Conservation (phyloP, 257 asterid species). For the Scutellaria minor region DNA sequence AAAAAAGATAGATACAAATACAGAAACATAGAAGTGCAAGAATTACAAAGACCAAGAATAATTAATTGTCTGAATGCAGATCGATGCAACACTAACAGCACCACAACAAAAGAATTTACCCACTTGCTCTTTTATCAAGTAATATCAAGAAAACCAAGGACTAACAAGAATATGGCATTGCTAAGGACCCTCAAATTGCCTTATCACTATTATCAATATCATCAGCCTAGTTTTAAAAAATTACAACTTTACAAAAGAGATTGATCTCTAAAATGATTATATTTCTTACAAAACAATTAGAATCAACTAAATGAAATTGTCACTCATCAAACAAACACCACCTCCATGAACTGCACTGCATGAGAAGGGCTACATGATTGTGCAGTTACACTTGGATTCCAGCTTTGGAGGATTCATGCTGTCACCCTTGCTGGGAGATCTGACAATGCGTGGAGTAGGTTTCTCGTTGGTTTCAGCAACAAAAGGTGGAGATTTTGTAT, state of each 20-base stretch:
- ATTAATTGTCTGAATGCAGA: too few species aligned
- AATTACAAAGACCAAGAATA: constrained; percentile 25
- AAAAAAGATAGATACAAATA: too few species aligned
- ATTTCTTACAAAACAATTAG: constrained; percentile 54
- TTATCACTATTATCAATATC: constrained; percentile 33
- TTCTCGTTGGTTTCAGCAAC: constrained; percentile 45
- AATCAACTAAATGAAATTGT: constrained; percentile 44
- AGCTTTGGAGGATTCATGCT: constrained; percentile 74
- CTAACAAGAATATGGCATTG: constrained; percentile 41
- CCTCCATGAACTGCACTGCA: constrained; percentile 22
- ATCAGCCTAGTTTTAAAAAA: constrained; percentile 54
- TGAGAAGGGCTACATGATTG: constrained; percentile 64
- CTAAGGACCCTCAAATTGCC: constrained; percentile 40
- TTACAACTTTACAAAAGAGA: constrained; percentile 65
- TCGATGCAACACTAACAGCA: constrained; percentile 3
- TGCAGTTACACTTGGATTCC: constrained; percentile 96
- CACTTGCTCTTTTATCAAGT: constrained; percentile 38
- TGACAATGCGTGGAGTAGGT: constrained; percentile 52
- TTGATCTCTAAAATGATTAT: constrained; percentile 39
- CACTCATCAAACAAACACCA: constrained; percentile 41
- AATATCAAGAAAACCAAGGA: constrained; percentile 43
- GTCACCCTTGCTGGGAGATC: constrained; percentile 55
- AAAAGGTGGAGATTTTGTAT: constrained; percentile 47
- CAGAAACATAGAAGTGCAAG: constrained; percentile 15
- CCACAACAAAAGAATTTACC: constrained; percentile 44